Evolutionary conservation across 73 alveolate species (phyloP).

Genomic region (Uronychia setigera): DNA sequence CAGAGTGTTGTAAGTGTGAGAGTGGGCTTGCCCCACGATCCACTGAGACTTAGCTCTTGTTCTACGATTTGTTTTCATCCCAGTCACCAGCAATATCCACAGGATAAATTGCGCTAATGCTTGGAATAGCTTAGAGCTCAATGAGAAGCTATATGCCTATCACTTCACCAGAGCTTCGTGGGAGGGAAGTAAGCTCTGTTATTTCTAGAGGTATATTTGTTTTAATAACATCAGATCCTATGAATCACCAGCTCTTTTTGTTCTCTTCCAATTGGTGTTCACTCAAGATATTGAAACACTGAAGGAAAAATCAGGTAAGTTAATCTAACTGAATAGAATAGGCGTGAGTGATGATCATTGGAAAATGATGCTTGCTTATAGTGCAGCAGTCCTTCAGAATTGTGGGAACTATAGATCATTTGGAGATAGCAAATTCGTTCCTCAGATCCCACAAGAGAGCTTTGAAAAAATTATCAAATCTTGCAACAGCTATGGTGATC

Average conservation of each 20-base stretch:
- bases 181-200: slow-evolving; percentile 94
- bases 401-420: slow-evolving; percentile 83
- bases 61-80: too few species aligned
- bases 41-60: slow-evolving; percentile 89
- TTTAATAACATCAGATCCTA: slow-evolving; percentile 46
- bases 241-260: slow-evolving; percentile 98
- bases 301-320: slow-evolving; percentile 16
- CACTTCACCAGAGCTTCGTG: slow-evolving; percentile 94
- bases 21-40: slow-evolving; percentile 91
- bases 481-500: slow-evolving; percentile 35
- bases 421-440: slow-evolving; percentile 90
- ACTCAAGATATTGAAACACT: slow-evolving; percentile 61
- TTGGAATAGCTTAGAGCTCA: slow-evolving; percentile 5
- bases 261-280: slow-evolving; percentile 87
- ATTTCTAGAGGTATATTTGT: slow-evolving; percentile 71
- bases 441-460: slow-evolving; percentile 67
- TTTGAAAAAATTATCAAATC: slow-evolving; percentile 45
- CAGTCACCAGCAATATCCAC: slow-evolving; percentile 35
- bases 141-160: slow-evolving; percentile 87
- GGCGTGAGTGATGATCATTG: slow-evolving; percentile 69
- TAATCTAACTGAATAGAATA: background rate
- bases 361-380: slow-evolving; percentile 60
- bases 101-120: slow-evolving; percentile 25
- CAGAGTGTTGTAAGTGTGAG: slow-evolving; percentile 90
- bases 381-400: slow-evolving; percentile 79